Percentiles rank a stretch among this genome's conserved stretches.
Evolutionary conservation across 2,329 filamentous ascomycete species (phyloP).

Genomic region (Stemphylium vesicarium): DNA sequence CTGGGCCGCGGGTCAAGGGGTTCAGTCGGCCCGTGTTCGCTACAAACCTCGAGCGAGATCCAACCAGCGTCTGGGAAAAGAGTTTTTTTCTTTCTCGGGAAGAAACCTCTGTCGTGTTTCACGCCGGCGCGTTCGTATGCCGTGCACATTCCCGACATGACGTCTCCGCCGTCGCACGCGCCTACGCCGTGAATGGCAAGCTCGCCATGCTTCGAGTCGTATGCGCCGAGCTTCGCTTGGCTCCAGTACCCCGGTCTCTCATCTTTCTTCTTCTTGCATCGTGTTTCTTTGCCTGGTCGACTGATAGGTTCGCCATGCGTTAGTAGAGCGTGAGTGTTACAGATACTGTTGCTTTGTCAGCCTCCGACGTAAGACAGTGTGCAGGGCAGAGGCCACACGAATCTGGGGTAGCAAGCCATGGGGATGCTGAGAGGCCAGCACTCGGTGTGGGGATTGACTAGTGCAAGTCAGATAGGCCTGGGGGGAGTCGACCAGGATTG

Average conservation of each 20-base stretch:
- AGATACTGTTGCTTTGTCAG: constrained; percentile 11
- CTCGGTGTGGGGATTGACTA: constrained; percentile 9
- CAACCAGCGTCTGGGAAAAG: constrained; percentile 1
- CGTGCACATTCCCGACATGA: not conserved
- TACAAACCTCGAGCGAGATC: not conserved
- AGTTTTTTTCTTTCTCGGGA: constrained; percentile 1
- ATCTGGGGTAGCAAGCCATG: constrained; percentile 26
- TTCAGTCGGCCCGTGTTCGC: constrained; percentile 8
- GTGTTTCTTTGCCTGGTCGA: not conserved
- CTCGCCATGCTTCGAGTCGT: constrained; percentile 10
- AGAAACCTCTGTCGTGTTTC: not conserved
- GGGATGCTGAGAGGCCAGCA: not conserved
- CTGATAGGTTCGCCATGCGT: not conserved
- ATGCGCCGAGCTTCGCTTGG: constrained; percentile 17
- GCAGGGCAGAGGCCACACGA: constrained; percentile 7
- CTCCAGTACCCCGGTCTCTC: not conserved
- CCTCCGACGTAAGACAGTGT: constrained; percentile 33
- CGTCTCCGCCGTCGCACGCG: not conserved
- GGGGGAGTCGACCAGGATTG: constrained; percentile 3
- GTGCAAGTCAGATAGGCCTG: not conserved
- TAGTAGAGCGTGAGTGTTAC: not conserved
- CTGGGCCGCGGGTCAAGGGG: not conserved
- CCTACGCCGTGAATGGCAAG: constrained; percentile 2
- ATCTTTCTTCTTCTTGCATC: not conserved
- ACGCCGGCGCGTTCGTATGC: not conserved